These are phyloP conservation scores for Pseudocercospora musae DNA, from an alignment of 2,329 filamentous ascomycete genomes.

Conservation along the genomic window DNA sequence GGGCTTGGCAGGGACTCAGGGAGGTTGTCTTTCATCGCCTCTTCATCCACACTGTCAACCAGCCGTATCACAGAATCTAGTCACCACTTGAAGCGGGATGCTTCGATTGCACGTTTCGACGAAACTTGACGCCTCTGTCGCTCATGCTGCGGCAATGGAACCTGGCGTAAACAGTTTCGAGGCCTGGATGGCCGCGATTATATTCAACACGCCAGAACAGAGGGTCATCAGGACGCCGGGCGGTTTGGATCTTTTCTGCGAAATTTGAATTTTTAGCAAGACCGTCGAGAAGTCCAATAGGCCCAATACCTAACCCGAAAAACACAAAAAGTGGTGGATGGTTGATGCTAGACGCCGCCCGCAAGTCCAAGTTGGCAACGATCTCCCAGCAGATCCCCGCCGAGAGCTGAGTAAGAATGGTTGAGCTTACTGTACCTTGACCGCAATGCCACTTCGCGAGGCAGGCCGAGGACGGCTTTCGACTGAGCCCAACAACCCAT, in stretches of 20 bases:
- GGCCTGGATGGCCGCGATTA: no score
- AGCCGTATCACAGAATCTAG: not conserved
- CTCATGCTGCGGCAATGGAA: not conserved
- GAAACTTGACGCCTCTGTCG: not conserved
- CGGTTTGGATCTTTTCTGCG: not conserved
- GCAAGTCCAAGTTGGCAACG: not conserved
- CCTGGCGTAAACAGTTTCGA: no score
- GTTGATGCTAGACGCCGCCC: not conserved
- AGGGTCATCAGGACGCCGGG: not conserved
- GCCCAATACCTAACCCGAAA: no score
- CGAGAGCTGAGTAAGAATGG: not conserved
- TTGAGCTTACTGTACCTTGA: not conserved
- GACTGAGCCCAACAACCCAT: not conserved
- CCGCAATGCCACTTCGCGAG: not conserved
- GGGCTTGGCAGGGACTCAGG: not conserved
- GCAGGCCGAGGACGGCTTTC: not conserved
- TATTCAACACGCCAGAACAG: no score
- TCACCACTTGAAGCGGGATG: not conserved
- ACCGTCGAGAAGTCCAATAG: not conserved
- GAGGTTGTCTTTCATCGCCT: not conserved
- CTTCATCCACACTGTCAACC: not conserved
- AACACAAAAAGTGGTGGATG: no score
- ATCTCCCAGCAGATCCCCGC: not conserved
- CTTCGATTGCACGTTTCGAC: not conserved
- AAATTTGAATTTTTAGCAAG: not conserved